Evolutionary conservation across 129 eudicot species (phyloP).

Genomic region (Chrysanthemum makinoi): DNA sequence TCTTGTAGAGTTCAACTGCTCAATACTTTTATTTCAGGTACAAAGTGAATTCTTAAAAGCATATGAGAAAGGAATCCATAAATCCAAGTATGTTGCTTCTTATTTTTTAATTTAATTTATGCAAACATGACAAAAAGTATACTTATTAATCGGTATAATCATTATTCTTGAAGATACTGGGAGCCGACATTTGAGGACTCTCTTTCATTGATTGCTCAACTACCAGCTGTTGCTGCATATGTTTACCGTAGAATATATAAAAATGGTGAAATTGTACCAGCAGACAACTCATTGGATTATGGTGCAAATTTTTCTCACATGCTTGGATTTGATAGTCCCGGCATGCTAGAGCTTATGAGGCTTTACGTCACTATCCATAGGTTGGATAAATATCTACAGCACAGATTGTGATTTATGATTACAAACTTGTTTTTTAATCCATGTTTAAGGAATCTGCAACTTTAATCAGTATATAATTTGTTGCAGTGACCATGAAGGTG

Average conservation of each 20-base stretch:
- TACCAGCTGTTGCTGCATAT: constrained; percentile 93
- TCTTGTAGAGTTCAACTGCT: too few relatives aligned
- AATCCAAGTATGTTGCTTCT: constrained; percentile 62
- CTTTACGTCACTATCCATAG: constrained; percentile 90
- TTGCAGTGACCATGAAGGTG: constrained; percentile 99
- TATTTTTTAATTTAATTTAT: constrained; percentile 6
- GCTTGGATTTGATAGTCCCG: constrained; percentile 90
- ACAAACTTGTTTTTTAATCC: neutral
- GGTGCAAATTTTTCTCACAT: constrained; percentile 96
- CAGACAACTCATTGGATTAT: constrained; percentile 85
- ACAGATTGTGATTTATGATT: neutral
- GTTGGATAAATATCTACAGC: constrained; percentile 31
- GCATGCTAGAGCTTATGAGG: constrained; percentile 97
- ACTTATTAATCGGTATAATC: neutral
- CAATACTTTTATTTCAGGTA: constrained; percentile 39
- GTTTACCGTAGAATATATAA: constrained; percentile 94
- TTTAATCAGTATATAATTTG: constrained; percentile 4
- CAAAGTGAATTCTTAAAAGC: constrained; percentile 99
- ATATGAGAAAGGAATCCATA: constrained; percentile 95
- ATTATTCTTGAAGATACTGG: constrained; percentile 65
- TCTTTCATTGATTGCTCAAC: constrained; percentile 86
- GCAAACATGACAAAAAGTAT: too few relatives aligned
- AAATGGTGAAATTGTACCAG: constrained; percentile 67
- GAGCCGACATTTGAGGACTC: constrained; percentile 96
- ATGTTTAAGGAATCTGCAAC: constrained; percentile 10